Evolutionary conservation across 306 rosid genomes (phyloP).

Genomic region (Prunus kanzakura): DNA sequence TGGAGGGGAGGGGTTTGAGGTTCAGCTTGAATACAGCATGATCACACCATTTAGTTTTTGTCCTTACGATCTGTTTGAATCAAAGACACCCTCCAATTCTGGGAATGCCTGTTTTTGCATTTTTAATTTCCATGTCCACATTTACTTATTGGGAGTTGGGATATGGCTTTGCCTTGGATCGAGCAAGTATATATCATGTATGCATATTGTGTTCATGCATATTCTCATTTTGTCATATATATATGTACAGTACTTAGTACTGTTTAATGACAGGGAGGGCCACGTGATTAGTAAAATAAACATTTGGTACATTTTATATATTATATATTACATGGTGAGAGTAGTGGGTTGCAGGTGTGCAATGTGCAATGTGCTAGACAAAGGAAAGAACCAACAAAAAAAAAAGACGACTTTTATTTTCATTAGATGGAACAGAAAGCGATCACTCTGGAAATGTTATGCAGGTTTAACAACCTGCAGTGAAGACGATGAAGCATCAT

Average conservation of each 20-base stretch:
- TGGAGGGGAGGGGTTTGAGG: too few relatives aligned
- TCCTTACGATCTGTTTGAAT: not conserved
- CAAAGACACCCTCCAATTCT: too few relatives aligned
- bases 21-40: not conserved
- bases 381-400: not conserved
- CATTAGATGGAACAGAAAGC: constrained; percentile 33
- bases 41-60: not conserved
- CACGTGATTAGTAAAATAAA: not conserved
- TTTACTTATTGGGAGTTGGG: not conserved
- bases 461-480: constrained; percentile 21
- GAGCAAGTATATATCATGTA: not conserved
- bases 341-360: constrained; percentile 56
- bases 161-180: not conserved
- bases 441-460: constrained; percentile 28
- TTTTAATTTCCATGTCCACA: not conserved
- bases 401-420: constrained; percentile 1
- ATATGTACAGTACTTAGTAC: not conserved
- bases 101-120: too few relatives aligned
- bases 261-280: not conserved
- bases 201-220: not conserved
- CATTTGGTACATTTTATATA: not conserved
- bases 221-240: not conserved
- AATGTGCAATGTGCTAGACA: constrained; percentile 18
- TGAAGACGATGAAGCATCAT: not conserved
- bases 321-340: not conserved